Conservation (phyloP, 148 eudicot genomes). For the Rheum nobile region DNA sequence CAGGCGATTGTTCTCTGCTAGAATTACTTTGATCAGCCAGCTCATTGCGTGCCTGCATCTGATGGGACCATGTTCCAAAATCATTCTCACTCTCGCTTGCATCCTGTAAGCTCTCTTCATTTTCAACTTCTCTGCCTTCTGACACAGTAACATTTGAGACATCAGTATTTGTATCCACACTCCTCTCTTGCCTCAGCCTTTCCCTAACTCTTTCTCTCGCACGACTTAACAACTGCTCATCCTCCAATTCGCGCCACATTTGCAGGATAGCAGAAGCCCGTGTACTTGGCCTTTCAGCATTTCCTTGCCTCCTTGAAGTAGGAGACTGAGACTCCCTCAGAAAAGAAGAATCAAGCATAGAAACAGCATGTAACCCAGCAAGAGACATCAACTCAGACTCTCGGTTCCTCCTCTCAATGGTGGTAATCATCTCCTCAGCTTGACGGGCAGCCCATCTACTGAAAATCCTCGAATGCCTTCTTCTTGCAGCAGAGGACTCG, state of each 20-base stretch:
- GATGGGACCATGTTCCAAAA: no score
- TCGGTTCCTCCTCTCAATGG: conserved; percentile 83
- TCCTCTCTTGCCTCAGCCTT: conserved; percentile 61
- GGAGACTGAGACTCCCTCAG: conserved; percentile 79
- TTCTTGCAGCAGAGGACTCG: conserved; percentile 89
- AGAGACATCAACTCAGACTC: conserved; percentile 98
- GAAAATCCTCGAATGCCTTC: conserved; percentile 75
- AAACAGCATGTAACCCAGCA: conserved; percentile 86
- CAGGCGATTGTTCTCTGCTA: conserved; percentile 89
- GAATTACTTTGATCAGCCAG: conserved; percentile 25
- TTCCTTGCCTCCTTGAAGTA: conserved; percentile 59
- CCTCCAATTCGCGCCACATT: conserved; percentile 99
- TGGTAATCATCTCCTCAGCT: conserved; percentile 93
- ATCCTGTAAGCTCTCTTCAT: conserved; percentile 49
- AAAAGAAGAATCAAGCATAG: conserved; percentile 92
- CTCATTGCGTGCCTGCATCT: no score
- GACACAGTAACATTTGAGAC: conserved; percentile 34
- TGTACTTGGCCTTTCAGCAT: conserved; percentile 61
- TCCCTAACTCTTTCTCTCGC: conserved; percentile 29
- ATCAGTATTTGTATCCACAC: conserved; percentile 50
- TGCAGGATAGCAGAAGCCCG: conserved; percentile 70
- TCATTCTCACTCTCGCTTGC: conserved; percentile 61
- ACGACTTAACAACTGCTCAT: conserved; percentile 56
- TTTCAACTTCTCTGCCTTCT: conserved; percentile 30
- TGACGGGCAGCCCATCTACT: conserved; percentile 92